Evolutionary conservation across 164 flowering plant species (phyloP).

Genomic region (Protea cynaroides): DNA sequence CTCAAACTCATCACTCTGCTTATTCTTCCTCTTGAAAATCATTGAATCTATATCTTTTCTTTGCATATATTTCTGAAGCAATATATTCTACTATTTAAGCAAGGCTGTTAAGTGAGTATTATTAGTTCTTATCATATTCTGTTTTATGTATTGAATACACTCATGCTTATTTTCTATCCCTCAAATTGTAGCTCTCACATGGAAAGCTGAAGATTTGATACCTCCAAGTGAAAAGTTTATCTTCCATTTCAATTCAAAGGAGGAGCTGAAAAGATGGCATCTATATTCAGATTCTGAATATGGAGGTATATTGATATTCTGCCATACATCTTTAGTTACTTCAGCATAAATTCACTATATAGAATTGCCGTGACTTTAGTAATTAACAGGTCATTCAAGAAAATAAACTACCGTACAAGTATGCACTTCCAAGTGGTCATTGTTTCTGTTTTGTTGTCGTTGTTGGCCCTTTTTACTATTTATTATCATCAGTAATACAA

Average conservation of each 20-base stretch:
- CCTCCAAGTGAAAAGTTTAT: conserved; percentile 68
- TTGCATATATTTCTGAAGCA: too few relatives aligned
- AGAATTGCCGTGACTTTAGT: not conserved
- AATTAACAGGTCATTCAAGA: too few relatives aligned
- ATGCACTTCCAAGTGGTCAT: too few relatives aligned
- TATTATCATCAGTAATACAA: too few relatives aligned
- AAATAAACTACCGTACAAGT: too few relatives aligned
- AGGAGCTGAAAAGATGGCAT: conserved; percentile 90
- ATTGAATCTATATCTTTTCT: not conserved
- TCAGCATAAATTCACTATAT: not conserved
- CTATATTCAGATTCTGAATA: conserved; percentile 96
- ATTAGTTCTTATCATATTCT: too few relatives aligned
- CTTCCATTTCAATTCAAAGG: conserved; percentile 72
- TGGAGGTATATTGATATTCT: conserved; percentile 48
- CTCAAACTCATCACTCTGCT: not conserved
- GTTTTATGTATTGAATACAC: not conserved
- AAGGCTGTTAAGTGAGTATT: too few relatives aligned
- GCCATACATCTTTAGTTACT: not conserved
- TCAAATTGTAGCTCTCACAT: conserved; percentile 50
- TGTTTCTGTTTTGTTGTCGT: too few relatives aligned
- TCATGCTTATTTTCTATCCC: not conserved
- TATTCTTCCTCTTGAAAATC: not conserved
- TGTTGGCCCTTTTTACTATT: too few relatives aligned
- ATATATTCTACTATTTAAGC: too few relatives aligned
- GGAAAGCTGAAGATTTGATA: conserved; percentile 69